Evolutionary conservation across 768 basidiomycete genomes (phyloP).

Genomic region (Rhizopogon salebrosus): DNA sequence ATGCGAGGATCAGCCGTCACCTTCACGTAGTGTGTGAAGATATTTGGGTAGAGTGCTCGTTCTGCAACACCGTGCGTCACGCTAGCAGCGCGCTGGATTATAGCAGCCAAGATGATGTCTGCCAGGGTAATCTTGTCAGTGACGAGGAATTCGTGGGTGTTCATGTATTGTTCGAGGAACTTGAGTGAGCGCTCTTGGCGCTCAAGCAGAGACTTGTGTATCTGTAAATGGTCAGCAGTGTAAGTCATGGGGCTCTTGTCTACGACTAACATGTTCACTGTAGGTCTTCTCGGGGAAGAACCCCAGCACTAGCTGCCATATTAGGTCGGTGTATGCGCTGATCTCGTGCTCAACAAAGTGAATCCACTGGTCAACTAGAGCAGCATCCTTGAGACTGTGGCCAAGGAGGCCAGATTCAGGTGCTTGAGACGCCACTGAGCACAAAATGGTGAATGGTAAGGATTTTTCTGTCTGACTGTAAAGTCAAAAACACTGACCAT

Average conservation of each 20-base stretch:
- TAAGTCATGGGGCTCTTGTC: not conserved
- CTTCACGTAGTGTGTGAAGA: slow-evolving; percentile 22
- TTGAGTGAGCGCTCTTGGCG: slow-evolving; percentile 19
- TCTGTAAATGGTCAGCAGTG: slow-evolving; percentile 3
- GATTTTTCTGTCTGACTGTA: not conserved
- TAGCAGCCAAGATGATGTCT: slow-evolving; percentile 19
- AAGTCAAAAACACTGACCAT: slow-evolving; percentile 11
- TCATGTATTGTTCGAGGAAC: slow-evolving; percentile 20
- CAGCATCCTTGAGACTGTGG: slow-evolving; percentile 16
- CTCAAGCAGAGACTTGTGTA: slow-evolving; percentile 10
- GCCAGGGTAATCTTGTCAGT: slow-evolving; percentile 21
- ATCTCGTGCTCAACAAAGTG: slow-evolving; percentile 26
- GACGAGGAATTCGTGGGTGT: slow-evolving; percentile 17
- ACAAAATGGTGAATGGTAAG: not conserved
- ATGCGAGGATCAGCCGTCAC: slow-evolving; percentile 12
- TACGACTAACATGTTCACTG: slow-evolving; percentile 7
- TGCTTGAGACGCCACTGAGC: slow-evolving; percentile 17
- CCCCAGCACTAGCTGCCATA: slow-evolving; percentile 10
- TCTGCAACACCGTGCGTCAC: slow-evolving; percentile 23
- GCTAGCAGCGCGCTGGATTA: slow-evolving; percentile 15
- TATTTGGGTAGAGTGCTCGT: slow-evolving; percentile 18
- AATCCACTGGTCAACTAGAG: slow-evolving; percentile 27
- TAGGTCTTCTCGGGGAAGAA: slow-evolving; percentile 10
- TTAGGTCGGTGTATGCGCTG: slow-evolving; percentile 13
- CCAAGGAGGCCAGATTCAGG: slow-evolving; percentile 24